Conservation (phyloP, 345 rosid species). For the Dovyalis caffra region DNA sequence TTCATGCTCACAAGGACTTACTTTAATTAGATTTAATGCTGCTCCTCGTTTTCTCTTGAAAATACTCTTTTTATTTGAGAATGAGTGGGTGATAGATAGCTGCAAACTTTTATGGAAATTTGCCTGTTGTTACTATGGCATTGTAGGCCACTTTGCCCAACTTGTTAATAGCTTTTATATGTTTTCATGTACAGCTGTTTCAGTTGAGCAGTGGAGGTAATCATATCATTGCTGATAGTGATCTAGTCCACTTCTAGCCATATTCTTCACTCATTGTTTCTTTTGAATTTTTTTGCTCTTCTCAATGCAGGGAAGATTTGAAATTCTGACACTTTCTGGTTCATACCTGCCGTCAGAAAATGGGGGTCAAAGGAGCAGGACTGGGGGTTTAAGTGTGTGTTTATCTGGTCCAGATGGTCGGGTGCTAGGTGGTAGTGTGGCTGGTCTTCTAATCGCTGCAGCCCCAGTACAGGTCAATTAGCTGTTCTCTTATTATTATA, state of each 20-base stretch:
- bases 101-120: not conserved
- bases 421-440: slow-evolving; percentile 86
- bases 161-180: not conserved
- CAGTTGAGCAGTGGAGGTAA: not conserved
- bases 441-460: slow-evolving; percentile 81
- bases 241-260: not conserved
- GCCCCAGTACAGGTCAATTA: slow-evolving; percentile 78
- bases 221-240: not conserved
- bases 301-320: slow-evolving; percentile 70
- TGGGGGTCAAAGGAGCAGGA: slow-evolving; percentile 68
- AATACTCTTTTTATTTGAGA: not conserved
- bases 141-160: not conserved
- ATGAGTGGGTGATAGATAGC: not conserved
- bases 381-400: slow-evolving; percentile 74
- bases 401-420: slow-evolving; percentile 87
- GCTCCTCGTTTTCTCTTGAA: not conserved
- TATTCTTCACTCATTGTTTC: not conserved
- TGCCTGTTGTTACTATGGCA: not conserved
- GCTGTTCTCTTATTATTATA: not conserved
- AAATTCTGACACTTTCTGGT: slow-evolving; percentile 83
- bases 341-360: slow-evolving; percentile 73
- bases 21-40: not conserved
- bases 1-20: not conserved
- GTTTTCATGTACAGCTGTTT: not conserved
- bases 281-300: not conserved